Conservation (phyloP, 495 filamentous ascomycete genomes). For the Aspergillus ostianus region DNA sequence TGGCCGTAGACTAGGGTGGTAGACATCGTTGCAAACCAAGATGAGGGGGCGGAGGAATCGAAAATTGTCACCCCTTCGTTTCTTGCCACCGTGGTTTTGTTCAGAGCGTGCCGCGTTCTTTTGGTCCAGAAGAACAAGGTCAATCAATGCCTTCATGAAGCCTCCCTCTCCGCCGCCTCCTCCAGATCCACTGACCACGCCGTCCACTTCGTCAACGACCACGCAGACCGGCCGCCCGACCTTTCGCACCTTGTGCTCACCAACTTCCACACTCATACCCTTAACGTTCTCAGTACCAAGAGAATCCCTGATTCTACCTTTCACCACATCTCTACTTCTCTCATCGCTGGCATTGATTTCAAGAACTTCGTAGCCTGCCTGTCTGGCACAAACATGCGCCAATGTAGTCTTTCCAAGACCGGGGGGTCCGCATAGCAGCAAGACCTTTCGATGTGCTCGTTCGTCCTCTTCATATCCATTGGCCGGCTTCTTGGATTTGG, state of each 20-base stretch:
- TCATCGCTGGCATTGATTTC: conserved; percentile 97
- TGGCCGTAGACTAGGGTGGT: conserved; percentile 82
- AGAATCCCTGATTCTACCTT: conserved; percentile 81
- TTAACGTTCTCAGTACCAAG: conserved; percentile 91
- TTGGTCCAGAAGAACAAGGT: conserved; percentile 80
- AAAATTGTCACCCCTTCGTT: conserved; percentile 77
- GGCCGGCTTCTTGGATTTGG: conserved; percentile 44
- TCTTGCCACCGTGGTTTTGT: conserved; percentile 39
- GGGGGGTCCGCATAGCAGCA: conserved; percentile 86
- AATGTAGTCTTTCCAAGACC: conserved; percentile 95
- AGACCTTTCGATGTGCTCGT: conserved; percentile 74
- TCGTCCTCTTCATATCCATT: conserved; percentile 55
- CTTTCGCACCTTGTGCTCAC: conserved; percentile 62
- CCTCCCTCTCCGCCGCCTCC: conserved; percentile 72
- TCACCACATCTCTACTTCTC: conserved; percentile 93
- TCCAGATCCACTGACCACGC: conserved; percentile 77
- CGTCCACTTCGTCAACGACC: conserved; percentile 94
- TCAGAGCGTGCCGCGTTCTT: conserved; percentile 61
- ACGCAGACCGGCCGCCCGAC: conserved; percentile 87
- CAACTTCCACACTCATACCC: conserved; percentile 66
- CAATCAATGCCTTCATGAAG: conserved; percentile 92
- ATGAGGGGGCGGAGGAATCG: conserved; percentile 83
- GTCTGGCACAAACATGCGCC: conserved; percentile 91
- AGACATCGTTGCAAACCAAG: conserved; percentile 96
- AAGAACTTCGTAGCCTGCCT: conserved; percentile 92